phyloP scores from a whole-genome alignment of 108 stramenopile genomes.

The Discostella stelligeroides region DNA sequence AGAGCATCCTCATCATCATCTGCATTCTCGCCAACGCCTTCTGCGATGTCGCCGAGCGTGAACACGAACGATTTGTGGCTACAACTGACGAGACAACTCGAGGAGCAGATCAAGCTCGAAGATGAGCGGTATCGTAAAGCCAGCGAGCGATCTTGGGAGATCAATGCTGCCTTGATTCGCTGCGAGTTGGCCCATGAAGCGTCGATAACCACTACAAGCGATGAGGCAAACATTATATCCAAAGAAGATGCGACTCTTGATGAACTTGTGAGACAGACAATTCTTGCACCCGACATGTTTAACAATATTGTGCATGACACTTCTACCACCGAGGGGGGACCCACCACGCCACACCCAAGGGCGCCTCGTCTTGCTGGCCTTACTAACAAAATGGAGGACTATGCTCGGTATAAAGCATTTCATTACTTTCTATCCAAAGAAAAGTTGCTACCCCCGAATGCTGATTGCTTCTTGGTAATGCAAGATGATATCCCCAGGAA shows the following conservation, averaged over 20 bases:
- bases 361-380: slow-evolving; percentile 57
- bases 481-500: slow-evolving; percentile 15
- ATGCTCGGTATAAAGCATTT: slow-evolving; percentile 54
- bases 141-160: slow-evolving; percentile 42
- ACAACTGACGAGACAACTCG: neutral
- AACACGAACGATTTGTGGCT: neutral
- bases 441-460: slow-evolving; percentile 3
- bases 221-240: neutral
- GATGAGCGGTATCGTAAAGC: slow-evolving; percentile 6
- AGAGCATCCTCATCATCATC: slow-evolving; percentile 1
- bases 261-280: slow-evolving; percentile 26
- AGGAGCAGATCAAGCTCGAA: slow-evolving; percentile 7
- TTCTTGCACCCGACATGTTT: slow-evolving; percentile 11
- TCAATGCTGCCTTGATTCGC: slow-evolving; percentile 55
- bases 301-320: slow-evolving; percentile 29
- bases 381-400: slow-evolving; percentile 62
- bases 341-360: slow-evolving; percentile 26
- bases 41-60: neutral
- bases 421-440: neutral
- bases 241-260: slow-evolving; percentile 27
- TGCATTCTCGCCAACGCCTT: neutral
- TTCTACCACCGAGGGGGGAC: neutral
- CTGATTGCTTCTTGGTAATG: neutral
- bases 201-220: neutral
- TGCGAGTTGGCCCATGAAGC: slow-evolving; percentile 45